Percentiles rank a stretch among this genome's conserved stretches.
These are phyloP conservation scores for Alopecurus myosuroides DNA, from an alignment of 176 grass and related monocot genomes.

Conservation along the genomic window DNA sequence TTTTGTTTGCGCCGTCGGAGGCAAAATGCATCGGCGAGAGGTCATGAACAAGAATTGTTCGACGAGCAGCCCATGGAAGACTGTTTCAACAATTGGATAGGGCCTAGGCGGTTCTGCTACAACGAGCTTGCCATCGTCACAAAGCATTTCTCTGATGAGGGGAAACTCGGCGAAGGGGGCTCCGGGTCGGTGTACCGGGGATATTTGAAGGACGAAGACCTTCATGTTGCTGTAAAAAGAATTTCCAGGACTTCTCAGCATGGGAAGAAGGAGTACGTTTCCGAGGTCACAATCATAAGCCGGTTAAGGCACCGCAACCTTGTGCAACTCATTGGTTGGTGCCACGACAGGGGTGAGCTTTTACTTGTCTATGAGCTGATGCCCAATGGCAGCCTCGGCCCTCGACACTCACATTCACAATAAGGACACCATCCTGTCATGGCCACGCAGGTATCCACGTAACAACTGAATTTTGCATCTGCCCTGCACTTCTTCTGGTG, in stretches of 20 bases:
- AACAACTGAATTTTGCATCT: too few relatives aligned
- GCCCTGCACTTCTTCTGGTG: too few relatives aligned
- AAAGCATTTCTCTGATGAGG: neutral
- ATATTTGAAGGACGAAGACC: neutral
- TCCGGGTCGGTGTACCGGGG: neutral
- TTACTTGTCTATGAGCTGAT: neutral
- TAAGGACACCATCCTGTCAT: too few relatives aligned
- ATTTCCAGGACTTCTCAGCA: neutral
- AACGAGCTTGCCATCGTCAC: neutral
- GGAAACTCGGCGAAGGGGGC: neutral
- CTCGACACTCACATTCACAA: too few relatives aligned
- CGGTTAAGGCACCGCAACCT: neutral
- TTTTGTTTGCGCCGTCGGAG: neutral
- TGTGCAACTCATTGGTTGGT: neutral
- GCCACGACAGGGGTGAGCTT: neutral
- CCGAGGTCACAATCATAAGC: neutral
- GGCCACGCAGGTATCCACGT: too few relatives aligned
- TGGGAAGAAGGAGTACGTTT: neutral
- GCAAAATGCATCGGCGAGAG: neutral
- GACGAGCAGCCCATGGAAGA: neutral
- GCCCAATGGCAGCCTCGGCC: too few relatives aligned
- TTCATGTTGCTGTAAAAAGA: neutral
- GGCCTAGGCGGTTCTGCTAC: neutral
- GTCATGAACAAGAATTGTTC: neutral
- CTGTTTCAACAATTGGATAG: neutral